These are phyloP conservation scores for Phytophthora nicotianae DNA, from an alignment of 352 stramenopile genomes.

Conservation along the genomic window DNA sequence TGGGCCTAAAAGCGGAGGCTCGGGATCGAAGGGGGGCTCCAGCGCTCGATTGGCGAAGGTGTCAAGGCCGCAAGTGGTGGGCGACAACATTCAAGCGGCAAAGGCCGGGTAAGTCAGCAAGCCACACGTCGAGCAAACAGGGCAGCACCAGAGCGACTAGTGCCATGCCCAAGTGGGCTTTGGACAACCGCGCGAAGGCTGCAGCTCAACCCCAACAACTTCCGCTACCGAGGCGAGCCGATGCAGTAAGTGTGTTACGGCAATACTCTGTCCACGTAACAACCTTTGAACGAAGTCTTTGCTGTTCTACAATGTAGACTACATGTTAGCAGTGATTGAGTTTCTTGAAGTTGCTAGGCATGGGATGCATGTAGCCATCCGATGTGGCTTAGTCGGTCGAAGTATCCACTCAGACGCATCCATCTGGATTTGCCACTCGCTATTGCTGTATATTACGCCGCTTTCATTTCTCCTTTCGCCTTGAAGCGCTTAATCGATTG, in stretches of 20 bases:
- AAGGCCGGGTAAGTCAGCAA: background rate
- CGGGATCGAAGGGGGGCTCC: too few species aligned
- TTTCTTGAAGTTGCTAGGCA: conserved; percentile 1
- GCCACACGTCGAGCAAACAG: background rate
- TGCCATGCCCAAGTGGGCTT: conserved; percentile 21
- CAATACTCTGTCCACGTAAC: background rate
- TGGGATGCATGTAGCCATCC: conserved; percentile 4
- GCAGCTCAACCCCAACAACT: conserved; percentile 40
- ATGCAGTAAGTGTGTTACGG: background rate
- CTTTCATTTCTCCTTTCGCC: conserved; percentile 28
- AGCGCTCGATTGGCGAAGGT: background rate
- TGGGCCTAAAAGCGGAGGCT: background rate
- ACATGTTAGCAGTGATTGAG: background rate
- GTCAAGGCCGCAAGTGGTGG: background rate
- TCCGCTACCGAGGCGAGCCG: conserved; percentile 11
- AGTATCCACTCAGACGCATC: conserved; percentile 11
- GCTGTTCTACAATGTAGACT: conserved; percentile 17
- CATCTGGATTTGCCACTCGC: conserved; percentile 20
- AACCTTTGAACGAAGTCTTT: conserved; percentile 12
- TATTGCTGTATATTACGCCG: background rate
- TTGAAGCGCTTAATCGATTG: conserved; percentile 4
- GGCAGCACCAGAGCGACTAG: background rate
- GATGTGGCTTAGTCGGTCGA: background rate
- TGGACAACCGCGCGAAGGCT: conserved; percentile 32
- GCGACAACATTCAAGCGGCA: background rate